phyloP scores from a whole-genome alignment of 2,329 filamentous ascomycete genomes.

The Aspergillus persii region DNA sequence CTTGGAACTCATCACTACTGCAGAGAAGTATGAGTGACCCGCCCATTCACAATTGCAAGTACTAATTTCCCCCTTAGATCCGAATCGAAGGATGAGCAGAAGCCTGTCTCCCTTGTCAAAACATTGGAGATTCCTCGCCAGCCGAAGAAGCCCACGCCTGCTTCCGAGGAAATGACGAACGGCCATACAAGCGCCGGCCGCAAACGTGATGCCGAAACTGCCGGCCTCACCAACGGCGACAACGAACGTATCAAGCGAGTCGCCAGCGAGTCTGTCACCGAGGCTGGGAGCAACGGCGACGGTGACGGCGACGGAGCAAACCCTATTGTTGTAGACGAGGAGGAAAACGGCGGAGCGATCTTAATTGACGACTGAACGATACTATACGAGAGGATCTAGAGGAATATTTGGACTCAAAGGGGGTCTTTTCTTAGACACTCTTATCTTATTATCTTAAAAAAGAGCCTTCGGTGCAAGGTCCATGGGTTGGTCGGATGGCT shows the following conservation, averaged over 20 bases:
- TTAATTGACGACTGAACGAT: constrained; percentile 52
- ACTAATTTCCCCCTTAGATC: constrained; percentile 13
- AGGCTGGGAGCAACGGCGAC: constrained; percentile 40
- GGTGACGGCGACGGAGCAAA: constrained; percentile 36
- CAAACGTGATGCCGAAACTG: constrained; percentile 48
- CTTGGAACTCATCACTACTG: constrained; percentile 61
- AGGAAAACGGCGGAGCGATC: constrained; percentile 57
- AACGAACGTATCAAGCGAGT: constrained; percentile 43
- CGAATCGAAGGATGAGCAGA: constrained; percentile 34
- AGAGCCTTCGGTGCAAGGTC: neutral
- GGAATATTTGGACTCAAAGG: neutral
- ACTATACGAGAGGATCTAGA: neutral
- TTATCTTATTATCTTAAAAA: neutral
- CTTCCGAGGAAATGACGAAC: constrained; percentile 31
- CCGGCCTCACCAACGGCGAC: constrained; percentile 32
- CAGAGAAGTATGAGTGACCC: constrained; percentile 27
- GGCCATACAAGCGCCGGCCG: constrained; percentile 31
- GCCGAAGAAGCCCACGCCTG: constrained; percentile 37
- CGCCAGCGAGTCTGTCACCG: constrained; percentile 35
- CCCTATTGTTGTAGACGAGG: constrained; percentile 49
- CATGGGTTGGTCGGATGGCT: neutral
- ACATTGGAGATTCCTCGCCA: constrained; percentile 49
- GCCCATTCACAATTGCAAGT: no score
- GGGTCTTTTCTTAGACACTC: neutral
- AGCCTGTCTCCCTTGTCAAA: constrained; percentile 40